Percentiles rank a stretch among this genome's conserved stretches.
Evolutionary conservation across 352 stramenopile genomes (phyloP).

Genomic region (Globisporangium paroecandrum): DNA sequence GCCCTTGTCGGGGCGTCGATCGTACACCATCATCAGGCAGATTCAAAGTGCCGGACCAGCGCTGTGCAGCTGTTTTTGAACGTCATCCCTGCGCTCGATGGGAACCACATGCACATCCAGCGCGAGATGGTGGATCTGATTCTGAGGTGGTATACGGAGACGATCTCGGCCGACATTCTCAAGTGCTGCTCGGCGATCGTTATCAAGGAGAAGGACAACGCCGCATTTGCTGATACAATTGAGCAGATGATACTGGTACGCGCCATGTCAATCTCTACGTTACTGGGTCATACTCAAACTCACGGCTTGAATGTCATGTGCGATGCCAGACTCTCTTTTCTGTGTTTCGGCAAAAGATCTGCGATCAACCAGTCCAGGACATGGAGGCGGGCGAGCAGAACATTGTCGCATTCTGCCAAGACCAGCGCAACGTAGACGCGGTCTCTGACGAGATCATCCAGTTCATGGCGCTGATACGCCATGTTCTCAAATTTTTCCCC

Average conservation of each 20-base stretch:
- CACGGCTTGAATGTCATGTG: background rate
- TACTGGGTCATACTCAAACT: background rate
- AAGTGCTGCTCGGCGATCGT: constrained; percentile 40
- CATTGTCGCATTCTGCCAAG: constrained; percentile 33
- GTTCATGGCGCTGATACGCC: constrained; percentile 41
- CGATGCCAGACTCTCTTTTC: constrained; percentile 28
- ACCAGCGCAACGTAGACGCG: constrained; percentile 31
- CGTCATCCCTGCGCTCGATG: constrained; percentile 27
- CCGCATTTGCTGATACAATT: constrained; percentile 22
- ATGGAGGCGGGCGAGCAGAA: constrained; percentile 20
- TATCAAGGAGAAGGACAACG: constrained; percentile 30
- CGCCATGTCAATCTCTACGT: background rate
- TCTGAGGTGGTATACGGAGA: constrained; percentile 42
- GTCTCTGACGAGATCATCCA: constrained; percentile 49
- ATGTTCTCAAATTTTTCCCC: constrained; percentile 45
- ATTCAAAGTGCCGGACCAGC: constrained; percentile 28
- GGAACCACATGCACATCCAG: constrained; percentile 24
- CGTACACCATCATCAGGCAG: constrained; percentile 27
- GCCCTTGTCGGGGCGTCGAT: constrained; percentile 35
- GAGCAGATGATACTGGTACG: constrained; percentile 27
- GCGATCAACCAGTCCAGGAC: constrained; percentile 26
- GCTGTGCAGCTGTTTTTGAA: constrained; percentile 54
- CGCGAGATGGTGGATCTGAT: constrained; percentile 38
- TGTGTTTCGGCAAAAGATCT: constrained; percentile 40
- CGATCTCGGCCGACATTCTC: constrained; percentile 39